Evolutionary conservation across 106 monocot genomes (phyloP).

Genomic region (Phalaenopsis equestris): DNA sequence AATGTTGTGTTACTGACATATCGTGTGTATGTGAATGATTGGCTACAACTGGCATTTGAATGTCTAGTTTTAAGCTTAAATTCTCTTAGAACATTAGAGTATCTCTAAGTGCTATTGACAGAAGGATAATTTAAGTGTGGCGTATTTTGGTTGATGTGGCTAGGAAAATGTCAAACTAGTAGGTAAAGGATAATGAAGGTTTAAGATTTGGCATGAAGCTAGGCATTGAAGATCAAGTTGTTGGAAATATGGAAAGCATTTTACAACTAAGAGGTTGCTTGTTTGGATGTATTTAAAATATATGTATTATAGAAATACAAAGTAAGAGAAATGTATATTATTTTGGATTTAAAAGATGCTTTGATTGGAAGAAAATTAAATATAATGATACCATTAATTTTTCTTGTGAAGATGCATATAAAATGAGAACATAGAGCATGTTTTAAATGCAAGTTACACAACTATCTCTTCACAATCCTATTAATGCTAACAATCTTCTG

Average conservation of each 20-base stretch:
- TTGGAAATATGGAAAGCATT: background rate
- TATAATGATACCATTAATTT: background rate
- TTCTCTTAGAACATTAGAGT: background rate
- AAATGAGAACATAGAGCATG: no score
- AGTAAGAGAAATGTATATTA: no score
- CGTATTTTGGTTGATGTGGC: background rate
- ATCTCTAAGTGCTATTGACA: background rate
- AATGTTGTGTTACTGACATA: background rate
- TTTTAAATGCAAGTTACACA: no score
- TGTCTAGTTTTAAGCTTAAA: background rate
- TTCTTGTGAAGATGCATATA: background rate
- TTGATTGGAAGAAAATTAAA: no score
- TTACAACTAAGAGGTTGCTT: background rate
- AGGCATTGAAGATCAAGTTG: no score
- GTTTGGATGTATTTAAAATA: no score
- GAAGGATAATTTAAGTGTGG: background rate
- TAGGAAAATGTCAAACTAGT: slow-evolving; percentile 1
- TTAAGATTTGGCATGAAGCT: no score
- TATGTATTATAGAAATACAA: no score
- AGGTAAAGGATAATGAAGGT: background rate
- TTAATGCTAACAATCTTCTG: no score
- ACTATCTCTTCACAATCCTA: no score
- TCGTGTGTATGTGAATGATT: background rate
- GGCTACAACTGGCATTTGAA: background rate
- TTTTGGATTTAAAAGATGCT: no score